phyloP scores from a whole-genome alignment of 176 grass and related monocot genomes.

The Stipa capillata region DNA sequence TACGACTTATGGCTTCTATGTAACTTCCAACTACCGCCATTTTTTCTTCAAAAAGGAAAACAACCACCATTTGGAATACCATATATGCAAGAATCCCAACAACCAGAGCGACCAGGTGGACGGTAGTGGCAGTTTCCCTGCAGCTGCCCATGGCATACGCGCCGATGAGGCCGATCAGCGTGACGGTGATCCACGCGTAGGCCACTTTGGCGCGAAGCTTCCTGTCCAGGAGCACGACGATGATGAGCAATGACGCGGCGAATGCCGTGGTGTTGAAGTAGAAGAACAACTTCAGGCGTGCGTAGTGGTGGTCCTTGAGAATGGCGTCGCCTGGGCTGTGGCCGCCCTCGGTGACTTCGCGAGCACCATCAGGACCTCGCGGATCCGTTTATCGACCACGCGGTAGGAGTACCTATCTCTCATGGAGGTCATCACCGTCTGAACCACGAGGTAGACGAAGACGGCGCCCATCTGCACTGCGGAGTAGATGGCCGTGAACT shows the following conservation, averaged over 20 bases:
- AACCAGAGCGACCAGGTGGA: background rate
- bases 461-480: background rate
- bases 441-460: background rate
- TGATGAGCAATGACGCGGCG: constrained; percentile 10
- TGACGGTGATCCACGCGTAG: background rate
- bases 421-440: background rate
- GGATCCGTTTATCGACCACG: background rate
- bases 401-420: too few species aligned
- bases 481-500: background rate
- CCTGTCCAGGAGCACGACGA: background rate
- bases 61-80: too few species aligned
- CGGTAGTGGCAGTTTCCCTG: background rate
- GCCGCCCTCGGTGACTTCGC: background rate
- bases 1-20: background rate
- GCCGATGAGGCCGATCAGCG: background rate
- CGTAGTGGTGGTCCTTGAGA: background rate
- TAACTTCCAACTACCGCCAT: background rate
- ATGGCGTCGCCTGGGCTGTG: background rate
- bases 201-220: background rate
- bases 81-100: background rate
- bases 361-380: constrained; percentile 18
- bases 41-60: too few species aligned
- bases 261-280: constrained; percentile 11
- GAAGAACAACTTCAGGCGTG: background rate
- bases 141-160: constrained; percentile 1